Base-by-base conservation (phyloP, 2,329 filamentous ascomycete genomes). In the Magnaporthales sp. region DNA sequence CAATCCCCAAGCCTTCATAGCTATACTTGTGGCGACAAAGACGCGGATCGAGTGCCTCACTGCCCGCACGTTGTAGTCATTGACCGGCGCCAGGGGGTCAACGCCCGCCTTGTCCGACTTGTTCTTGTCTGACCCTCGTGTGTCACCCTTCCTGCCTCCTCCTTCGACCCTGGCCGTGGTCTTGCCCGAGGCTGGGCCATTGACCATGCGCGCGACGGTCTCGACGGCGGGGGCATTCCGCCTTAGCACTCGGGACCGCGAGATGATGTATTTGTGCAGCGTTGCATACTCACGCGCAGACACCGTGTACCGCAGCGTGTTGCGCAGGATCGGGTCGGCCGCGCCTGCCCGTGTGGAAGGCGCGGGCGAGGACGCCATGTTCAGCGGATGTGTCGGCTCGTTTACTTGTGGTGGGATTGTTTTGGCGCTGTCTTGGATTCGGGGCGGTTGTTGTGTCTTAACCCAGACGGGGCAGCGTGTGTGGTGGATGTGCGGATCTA, bases 221-320 rank as follows among this genome's bases (percentile, higher is more conserved):
- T 80, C 81, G 13, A 87, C 84, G 19, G 80, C 83, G 0, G 87
- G 86, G 7, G 84, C 81, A 30, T 82, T 80, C 69, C 81, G 80
- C 66, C 82, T 82, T 46, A 90, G 77, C 7, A 84, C 75, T 65
- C 82, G 82, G 61, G 91, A 89, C 62, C 89, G 87, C 68, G 91
- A 92, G 64, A 95, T 83, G 66, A 96, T 84, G 74, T 93, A 93
- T 73, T 90, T 89, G 77, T 97, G 92, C 22, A 97, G 85, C 1
- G 89, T 81, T 71, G 91, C 89, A 77, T 97, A 97, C 77, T 97
- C 93, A 76, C 89, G 88, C 58, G 92, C 88, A 7, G 88, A 90
- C 74, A 93, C 92, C 67, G 91, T 95, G 78, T 97, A 93, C 71
- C 93, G 89, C 68, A 97, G 83, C 60, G 92, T 89, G 77, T 95